Base-by-base conservation (phyloP, 2,329 filamentous ascomycete species). In the Leptographium lundbergii region DNA sequence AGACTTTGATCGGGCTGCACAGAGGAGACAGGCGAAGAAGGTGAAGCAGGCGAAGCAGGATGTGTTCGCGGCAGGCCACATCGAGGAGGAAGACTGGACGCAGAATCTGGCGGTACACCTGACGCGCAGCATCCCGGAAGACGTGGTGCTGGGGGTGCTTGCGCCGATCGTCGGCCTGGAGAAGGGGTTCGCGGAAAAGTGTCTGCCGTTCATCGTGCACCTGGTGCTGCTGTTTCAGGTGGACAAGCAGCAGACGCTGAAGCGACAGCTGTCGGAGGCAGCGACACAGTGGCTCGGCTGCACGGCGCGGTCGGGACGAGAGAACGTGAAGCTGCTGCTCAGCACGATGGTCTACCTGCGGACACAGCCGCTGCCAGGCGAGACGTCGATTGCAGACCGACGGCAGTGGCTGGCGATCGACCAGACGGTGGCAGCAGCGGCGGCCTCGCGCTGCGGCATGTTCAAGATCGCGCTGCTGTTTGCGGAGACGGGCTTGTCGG, bases 331-430 rank as follows among this genome's bases (percentile, higher is more conserved):
- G 61, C 78, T 94, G 42, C 74, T 96, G 1, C 79, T 97, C 47
- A 87, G 89, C 63, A 82, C 86, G 4, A 77, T 99, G 34, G 74
- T 99, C 3, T 99, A 97, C 68, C 78, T 99, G n/a, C 84, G 91
- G 45, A 90, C 87, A 4, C 91, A 95, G 67, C 78, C 81, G 32
- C 73, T 86, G 17, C 88, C 88, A 0, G 80, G 83, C 14, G 94
- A 99, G 69, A 74, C 75, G 0, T 95, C 89, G 0, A 86, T 88
- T 64, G 85, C 85, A 9, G 89, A 96, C 65, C 82, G 94, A 59
- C 77, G 85, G 56, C 78, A 81, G 56, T 99, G 95, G 95, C 79
- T 99, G 22, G 87, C 95, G 29, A 75, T 97, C 29, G 87, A 97
- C 68, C 87, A 87, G 63, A 70, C 83, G 2, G 73, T 80, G 61